These are phyloP conservation scores for Eucalyptus decipiens DNA, from an alignment of 345 rosid species.

Conservation along the genomic window DNA sequence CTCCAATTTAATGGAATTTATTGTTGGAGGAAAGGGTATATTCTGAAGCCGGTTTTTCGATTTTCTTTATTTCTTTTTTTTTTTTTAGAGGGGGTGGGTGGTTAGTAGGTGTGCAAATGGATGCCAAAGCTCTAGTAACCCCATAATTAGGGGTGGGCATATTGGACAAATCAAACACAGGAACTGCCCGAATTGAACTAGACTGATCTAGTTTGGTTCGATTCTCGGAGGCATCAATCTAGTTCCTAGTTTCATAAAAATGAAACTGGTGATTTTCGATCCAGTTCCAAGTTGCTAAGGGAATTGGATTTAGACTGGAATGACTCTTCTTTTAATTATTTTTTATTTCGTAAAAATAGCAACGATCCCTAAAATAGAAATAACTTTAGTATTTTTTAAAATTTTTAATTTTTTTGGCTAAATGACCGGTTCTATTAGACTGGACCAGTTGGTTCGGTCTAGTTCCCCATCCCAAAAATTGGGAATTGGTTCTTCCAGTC, in stretches of 20 bases:
- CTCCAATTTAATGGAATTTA: neutral
- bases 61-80: fast-evolving
- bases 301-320: too few species aligned
- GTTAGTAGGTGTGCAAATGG: neutral
- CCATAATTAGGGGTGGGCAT: too few species aligned
- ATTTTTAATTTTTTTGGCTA: too few species aligned
- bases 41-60: neutral
- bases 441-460: fast-evolving
- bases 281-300: fast-evolving
- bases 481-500: fast-evolving
- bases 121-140: neutral
- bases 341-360: too few species aligned
- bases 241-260: fast-evolving
- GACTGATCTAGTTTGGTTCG: too few species aligned
- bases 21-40: neutral
- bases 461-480: too few species aligned
- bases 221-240: fast-evolving
- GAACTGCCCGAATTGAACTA: fast-evolving
- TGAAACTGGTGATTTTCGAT: fast-evolving
- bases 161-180: fast-evolving
- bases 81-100: too few species aligned
- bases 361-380: too few species aligned
- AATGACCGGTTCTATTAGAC: fast-evolving
- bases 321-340: too few species aligned
- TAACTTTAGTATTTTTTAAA: too few species aligned